phyloP scores from a whole-genome alignment of 352 stramenopile genomes.

The Pythium aphanidermatum region DNA sequence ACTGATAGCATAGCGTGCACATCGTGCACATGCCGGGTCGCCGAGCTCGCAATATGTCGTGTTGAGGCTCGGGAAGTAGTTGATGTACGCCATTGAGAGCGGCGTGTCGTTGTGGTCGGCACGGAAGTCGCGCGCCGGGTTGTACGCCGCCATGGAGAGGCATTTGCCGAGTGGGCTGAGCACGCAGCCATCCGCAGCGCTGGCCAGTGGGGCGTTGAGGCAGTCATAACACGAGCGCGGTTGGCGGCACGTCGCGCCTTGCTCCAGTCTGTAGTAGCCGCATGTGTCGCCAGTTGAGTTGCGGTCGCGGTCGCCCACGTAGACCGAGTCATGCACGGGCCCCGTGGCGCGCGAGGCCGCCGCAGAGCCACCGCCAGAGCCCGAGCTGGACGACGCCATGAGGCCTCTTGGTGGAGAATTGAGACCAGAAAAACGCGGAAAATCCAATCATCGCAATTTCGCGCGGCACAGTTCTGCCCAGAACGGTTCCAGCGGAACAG shows the following conservation, averaged over 20 bases:
- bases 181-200: conserved; percentile 38
- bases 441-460: too few relatives aligned
- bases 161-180: conserved; percentile 52
- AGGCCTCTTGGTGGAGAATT: too few relatives aligned
- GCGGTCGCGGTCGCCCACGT: conserved; percentile 29
- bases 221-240: conserved; percentile 67
- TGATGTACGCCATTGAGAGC: conserved; percentile 28
- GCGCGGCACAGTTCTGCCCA: too few relatives aligned
- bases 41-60: conserved; percentile 50
- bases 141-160: conserved; percentile 46
- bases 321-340: conserved; percentile 6
- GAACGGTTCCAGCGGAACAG: too few relatives aligned
- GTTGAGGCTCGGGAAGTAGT: conserved; percentile 63
- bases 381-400: conserved; percentile 19
- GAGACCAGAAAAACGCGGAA: too few relatives aligned
- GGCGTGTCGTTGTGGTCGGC: conserved; percentile 33
- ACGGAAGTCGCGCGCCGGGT: conserved; percentile 43
- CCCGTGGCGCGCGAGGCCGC: conserved; percentile 2
- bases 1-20: conserved; percentile 6
- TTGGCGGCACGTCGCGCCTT: conserved; percentile 37
- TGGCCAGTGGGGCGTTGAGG: conserved; percentile 38
- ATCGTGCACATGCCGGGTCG: conserved; percentile 49
- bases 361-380: conserved; percentile 9
- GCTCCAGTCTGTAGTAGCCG: conserved; percentile 46
- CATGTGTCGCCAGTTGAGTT: conserved; percentile 47